Base-by-base conservation (phyloP, 768 basidiomycete genomes). In the Brasilioporus rufonigricans region DNA sequence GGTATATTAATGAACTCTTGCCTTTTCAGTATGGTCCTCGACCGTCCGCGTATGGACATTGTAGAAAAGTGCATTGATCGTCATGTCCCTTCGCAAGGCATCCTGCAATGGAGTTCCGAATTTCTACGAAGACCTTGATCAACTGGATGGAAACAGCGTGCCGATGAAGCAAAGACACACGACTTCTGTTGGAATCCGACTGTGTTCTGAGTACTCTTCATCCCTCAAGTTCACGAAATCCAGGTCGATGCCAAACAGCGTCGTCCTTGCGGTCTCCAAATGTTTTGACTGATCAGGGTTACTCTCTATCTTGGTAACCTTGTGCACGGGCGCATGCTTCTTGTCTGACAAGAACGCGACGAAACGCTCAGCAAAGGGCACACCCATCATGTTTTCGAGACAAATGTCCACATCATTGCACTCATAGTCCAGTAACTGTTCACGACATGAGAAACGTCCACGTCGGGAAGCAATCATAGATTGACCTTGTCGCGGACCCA, bases 211-310 rank as follows among this genome's bases (percentile, higher is more conserved):
- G 73, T 99, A 99, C 58, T 87, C 91, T 71, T 99, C 97, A 58
- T 87, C 91, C 58, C 97, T 76, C 52, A 98, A 74, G 66, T 98
- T 98, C 3, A 98, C 97, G 58, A 97, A 85, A 70, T 99, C 97
- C 44, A 98, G 76, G 54, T 94, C 91, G 44, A 90, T 73, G 3
- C 81, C 93, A 50, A 91, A 76, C 32, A 98, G 73, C 40, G 82
- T 84, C 36, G 93, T 86, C 39, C 87, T 87, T 3, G 95, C 95
- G 1, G 97, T 98, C 73, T 98, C 96, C 29, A 99, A 80, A 72
- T 99, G 97, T 68, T 99, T 99, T 31, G 92, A 95, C 74, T 98
- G 96, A 39, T 94, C 93, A 0, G 97, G 96, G 66, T 98, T 98
- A 56, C 86, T 85, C 54, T 91, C 91, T 55, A 99, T 91, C 67